Percentiles rank a stretch among this genome's conserved stretches.
These are phyloP conservation scores for Cronartium ribicola DNA, from an alignment of 1,284 basidiomycete species.

Conservation along the genomic window DNA sequence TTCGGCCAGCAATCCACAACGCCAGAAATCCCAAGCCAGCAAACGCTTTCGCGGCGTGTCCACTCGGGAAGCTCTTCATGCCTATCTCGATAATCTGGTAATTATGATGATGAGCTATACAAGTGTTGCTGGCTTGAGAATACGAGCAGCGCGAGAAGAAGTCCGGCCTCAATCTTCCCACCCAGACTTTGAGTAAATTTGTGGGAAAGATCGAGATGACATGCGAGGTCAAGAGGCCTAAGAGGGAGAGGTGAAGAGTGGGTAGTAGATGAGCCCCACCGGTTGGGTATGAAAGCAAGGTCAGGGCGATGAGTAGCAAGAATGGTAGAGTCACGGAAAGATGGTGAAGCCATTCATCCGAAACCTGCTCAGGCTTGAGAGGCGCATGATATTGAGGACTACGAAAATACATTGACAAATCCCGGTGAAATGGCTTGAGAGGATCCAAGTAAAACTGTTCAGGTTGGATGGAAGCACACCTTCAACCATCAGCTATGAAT, in stretches of 20 bases:
- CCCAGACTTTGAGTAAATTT: conserved; percentile 25
- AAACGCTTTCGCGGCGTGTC: conserved; percentile 32
- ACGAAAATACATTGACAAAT: background rate
- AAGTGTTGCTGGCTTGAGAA: conserved; percentile 22
- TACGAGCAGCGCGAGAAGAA: conserved; percentile 41
- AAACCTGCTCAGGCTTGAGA: conserved; percentile 4
- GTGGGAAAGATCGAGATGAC: conserved; percentile 23
- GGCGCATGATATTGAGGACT: background rate
- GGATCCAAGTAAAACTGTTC: conserved; percentile 18
- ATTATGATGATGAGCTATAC: conserved; percentile 30
- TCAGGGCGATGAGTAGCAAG: conserved; percentile 21
- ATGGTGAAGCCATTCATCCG: conserved; percentile 41
- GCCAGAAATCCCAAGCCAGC: conserved; percentile 29
- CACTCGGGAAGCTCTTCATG: conserved; percentile 40
- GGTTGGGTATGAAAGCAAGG: conserved; percentile 29
- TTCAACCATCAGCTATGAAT: background rate
- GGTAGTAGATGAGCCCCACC: conserved; percentile 33
- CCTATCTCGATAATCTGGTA: conserved; percentile 35
- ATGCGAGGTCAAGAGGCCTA: conserved; percentile 32
- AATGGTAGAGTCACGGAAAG: conserved; percentile 33
- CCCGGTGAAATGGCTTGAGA: conserved; percentile 4
- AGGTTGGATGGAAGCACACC: background rate
- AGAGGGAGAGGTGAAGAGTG: conserved; percentile 37
- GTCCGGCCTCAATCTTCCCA: conserved; percentile 33
- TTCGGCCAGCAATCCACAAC: conserved; percentile 39